Evolutionary conservation across 2,329 filamentous ascomycete species (phyloP).

Genomic region (Ceratocystis cubensis): DNA sequence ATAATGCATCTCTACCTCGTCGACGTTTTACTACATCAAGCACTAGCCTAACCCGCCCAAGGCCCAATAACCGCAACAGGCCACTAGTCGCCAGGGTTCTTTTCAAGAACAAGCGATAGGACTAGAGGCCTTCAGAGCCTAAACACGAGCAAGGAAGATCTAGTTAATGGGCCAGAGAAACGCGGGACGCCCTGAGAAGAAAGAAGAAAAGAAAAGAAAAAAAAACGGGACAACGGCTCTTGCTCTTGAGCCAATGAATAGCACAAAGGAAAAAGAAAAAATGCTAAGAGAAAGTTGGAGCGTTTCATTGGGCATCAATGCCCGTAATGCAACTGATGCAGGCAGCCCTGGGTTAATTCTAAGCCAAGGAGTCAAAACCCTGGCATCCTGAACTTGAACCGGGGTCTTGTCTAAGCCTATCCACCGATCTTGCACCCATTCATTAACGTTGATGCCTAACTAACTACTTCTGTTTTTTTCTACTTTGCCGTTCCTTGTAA

Average conservation of each 20-base stretch:
- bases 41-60: too few relatives aligned
- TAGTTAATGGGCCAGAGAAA: too few relatives aligned
- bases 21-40: too few relatives aligned
- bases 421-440: background rate
- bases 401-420: background rate
- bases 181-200: background rate
- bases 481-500: background rate
- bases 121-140: background rate
- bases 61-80: background rate
- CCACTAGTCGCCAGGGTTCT: background rate
- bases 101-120: background rate
- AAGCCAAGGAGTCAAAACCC: background rate
- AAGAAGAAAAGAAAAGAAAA: background rate
- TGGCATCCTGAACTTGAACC: background rate
- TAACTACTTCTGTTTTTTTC: background rate
- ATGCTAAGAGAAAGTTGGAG: background rate
- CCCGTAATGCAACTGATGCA: background rate
- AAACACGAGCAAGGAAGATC: background rate
- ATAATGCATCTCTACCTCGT: too few relatives aligned
- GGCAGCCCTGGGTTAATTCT: background rate
- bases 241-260: background rate
- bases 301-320: slow-evolving; percentile 3
- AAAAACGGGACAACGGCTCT: background rate
- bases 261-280: background rate
- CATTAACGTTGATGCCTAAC: background rate